A percentile compares a stretch with the other conserved stretches of the same genome.
phyloP scores from a whole-genome alignment of 1,284 basidiomycete species.

The Irpex sp. region DNA sequence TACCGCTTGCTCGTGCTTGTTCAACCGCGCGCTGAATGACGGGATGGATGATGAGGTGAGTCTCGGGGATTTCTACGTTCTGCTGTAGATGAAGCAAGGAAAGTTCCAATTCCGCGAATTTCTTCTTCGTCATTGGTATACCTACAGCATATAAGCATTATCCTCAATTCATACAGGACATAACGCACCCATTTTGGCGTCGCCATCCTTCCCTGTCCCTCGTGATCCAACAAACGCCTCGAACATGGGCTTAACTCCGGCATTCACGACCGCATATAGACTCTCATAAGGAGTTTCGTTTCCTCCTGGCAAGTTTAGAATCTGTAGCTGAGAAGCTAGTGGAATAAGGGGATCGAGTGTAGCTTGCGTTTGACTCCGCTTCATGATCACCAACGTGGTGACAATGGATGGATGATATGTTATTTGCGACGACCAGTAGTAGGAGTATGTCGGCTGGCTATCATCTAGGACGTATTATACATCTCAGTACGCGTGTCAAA shows the following conservation, averaged over 20 bases:
- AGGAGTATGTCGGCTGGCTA: constrained; percentile 53
- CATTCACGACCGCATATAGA: constrained; percentile 93
- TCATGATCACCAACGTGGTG: constrained; percentile 92
- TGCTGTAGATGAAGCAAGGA: constrained; percentile 95
- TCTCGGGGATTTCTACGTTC: constrained; percentile 98
- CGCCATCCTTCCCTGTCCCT: constrained; percentile 73
- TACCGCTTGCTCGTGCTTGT: constrained; percentile 54
- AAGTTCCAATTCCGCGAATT: constrained; percentile 97
- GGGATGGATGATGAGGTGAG: constrained; percentile 89
- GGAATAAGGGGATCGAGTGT: constrained; percentile 77
- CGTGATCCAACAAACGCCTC: constrained; percentile 88
- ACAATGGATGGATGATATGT: constrained; percentile 79
- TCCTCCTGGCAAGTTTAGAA: constrained; percentile 89
- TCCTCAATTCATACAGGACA: background rate
- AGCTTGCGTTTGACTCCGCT: constrained; percentile 56
- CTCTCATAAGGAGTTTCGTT: constrained; percentile 93
- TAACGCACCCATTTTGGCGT: constrained; percentile 77
- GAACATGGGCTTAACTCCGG: constrained; percentile 96
- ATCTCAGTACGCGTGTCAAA: constrained; percentile 1
- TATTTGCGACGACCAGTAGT: constrained; percentile 67
- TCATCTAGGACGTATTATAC: constrained; percentile 43
- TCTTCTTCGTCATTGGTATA: constrained; percentile 98
- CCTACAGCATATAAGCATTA: constrained; percentile 36
- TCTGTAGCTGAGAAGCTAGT: constrained; percentile 83
- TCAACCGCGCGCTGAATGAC: constrained; percentile 86